phyloP scores from a whole-genome alignment of 805 yeast species.

The Priceomyces carsonii region DNA sequence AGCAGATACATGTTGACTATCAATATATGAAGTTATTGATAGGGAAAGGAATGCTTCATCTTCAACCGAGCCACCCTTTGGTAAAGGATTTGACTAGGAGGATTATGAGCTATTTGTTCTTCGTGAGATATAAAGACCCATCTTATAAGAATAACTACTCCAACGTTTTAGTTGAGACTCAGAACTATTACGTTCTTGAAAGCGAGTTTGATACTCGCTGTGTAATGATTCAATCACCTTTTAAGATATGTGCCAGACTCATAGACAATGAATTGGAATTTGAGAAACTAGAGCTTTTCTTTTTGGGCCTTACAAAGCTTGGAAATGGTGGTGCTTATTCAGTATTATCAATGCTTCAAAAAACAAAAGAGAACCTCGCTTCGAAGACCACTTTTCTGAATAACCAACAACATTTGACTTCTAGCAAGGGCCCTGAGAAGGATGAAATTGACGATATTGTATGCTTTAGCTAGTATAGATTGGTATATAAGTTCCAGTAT shows the following conservation, averaged over 20 bases:
- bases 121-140: constrained; percentile 19
- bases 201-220: constrained; percentile 28
- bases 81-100: constrained; percentile 22
- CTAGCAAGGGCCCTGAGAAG: too few species aligned
- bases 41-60: constrained; percentile 30
- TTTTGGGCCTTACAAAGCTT: constrained; percentile 27
- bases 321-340: constrained; percentile 36
- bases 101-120: constrained; percentile 22
- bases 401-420: too few species aligned
- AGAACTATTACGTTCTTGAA: constrained; percentile 23
- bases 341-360: too few species aligned
- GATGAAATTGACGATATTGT: too few species aligned
- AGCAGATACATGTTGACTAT: constrained; percentile 43
- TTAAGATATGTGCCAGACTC: constrained; percentile 20
- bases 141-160: constrained; percentile 10
- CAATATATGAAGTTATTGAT: constrained; percentile 36
- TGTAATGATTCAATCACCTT: constrained; percentile 35
- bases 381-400: too few species aligned
- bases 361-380: too few species aligned
- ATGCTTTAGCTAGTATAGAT: too few species aligned
- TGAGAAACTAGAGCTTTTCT: constrained; percentile 31
- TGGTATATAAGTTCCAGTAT: too few species aligned
- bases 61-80: constrained; percentile 33
- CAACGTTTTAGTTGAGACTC: constrained; percentile 24
- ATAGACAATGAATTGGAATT: constrained; percentile 24